Conservation (phyloP, 768 basidiomycete species). For the Mycena vulgaris region DNA sequence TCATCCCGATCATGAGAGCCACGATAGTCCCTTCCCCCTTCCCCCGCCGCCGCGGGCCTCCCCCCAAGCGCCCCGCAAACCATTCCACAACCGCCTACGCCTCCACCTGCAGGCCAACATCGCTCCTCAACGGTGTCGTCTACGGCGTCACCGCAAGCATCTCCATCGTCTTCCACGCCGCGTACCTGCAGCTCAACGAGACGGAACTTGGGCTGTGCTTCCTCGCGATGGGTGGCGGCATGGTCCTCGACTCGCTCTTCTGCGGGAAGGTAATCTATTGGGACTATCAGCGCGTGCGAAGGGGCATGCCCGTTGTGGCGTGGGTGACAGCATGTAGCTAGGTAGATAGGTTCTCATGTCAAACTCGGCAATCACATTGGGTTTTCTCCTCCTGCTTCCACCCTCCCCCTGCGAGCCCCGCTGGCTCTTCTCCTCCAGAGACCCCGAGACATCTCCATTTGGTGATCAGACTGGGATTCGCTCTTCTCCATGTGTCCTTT, state of each 20-base stretch:
- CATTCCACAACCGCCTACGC: constrained; percentile 68
- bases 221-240: constrained; percentile 50
- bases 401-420: too few species aligned
- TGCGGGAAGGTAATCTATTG: constrained; percentile 30
- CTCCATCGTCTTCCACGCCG: constrained; percentile 70
- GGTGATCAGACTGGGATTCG: too few species aligned
- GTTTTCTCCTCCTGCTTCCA: too few species aligned
- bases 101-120: constrained; percentile 73
- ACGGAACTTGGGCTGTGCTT: constrained; percentile 85
- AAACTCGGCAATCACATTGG: too few species aligned
- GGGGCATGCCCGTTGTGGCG: background rate
- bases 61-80: constrained; percentile 25
- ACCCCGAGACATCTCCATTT: too few species aligned
- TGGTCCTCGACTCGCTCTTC: constrained; percentile 10
- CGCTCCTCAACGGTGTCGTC: constrained; percentile 62
- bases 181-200: constrained; percentile 75
- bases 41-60: constrained; percentile 49
- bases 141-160: constrained; percentile 74
- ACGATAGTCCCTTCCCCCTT: constrained; percentile 42
- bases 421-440: too few species aligned
- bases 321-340: too few species aligned
- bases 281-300: constrained; percentile 30
- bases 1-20: constrained; percentile 63
- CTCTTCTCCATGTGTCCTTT: too few species aligned
- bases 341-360: too few species aligned